Base-by-base conservation (phyloP, 768 basidiomycete species). In the Sarcodon aspratus region DNA sequence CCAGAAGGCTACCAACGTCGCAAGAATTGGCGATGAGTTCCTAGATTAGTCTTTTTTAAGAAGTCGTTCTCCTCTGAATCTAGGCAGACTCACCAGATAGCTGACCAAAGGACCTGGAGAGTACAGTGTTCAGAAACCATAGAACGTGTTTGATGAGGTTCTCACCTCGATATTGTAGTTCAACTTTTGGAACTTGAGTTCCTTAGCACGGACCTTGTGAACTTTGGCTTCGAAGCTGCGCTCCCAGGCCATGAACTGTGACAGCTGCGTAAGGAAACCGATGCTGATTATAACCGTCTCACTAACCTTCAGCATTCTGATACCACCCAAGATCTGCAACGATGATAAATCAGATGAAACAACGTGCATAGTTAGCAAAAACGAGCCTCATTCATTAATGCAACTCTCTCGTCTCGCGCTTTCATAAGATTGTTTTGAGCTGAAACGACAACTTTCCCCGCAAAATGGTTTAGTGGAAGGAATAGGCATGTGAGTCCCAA, bases 231-330 rank as follows among this genome's bases (percentile, higher is more conserved):
- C 92, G 56, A 94, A 94, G 60, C 79, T 89, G 21, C 92, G 80
- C 62, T 96, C 92, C 92, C 81, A 83, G 12, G 90, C 92, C 90
- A 95, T 94, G 65, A 94, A 96, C 81, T 85, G 56, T 33, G 48
- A 36, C 18, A 47, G 12, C 3, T 52, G 3, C 50, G 34, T 5
- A 45, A 48, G 47, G 49, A 47, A 43, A 12, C 34, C 33, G 1
- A 17, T 5, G n/a, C 13, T 31, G 21, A 44, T 17, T 38, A 45
- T 50, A 53, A 44, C 67, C n/a, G n/a, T n/a, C n/a, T n/a, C n/a
- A n/a, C n/a, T 74, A n/a, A n/a, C n/a, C 61, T 95, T 94, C 56
- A 94, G 78, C 90, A 94, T 94, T 32, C 90, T 76, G 50, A 94
- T 93, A 10, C 78, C 90, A 44, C 89, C 89, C 9, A 93, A 69